phyloP scores from a whole-genome alignment of 345 rosid genomes.

The Isatis tinctoria region DNA sequence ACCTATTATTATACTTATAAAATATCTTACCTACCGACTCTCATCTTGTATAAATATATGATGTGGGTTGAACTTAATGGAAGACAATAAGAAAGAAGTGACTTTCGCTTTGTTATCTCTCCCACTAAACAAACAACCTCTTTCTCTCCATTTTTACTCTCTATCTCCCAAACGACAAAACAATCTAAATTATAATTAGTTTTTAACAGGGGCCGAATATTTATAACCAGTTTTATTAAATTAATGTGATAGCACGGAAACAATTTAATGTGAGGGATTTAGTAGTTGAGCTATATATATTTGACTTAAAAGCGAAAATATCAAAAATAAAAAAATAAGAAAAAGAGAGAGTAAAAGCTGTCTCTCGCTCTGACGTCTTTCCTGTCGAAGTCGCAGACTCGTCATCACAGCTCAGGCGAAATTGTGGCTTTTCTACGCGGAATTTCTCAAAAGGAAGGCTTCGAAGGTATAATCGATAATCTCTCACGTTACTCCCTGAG shows the following conservation, averaged over 20 bases:
- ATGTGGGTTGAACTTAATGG: too few species aligned
- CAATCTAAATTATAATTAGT: too few species aligned
- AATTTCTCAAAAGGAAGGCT: not conserved
- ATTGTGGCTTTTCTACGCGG: constrained; percentile 11
- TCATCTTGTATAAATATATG: too few species aligned
- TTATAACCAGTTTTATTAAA: not conserved
- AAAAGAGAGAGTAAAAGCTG: constrained; percentile 7
- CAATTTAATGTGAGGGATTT: not conserved
- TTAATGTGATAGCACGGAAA: not conserved
- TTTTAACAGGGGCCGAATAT: too few species aligned
- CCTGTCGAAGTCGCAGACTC: constrained; percentile 37
- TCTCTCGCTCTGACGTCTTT: constrained; percentile 30
- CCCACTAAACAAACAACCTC: too few species aligned
- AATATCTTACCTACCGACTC: too few species aligned
- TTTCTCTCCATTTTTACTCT: too few species aligned
- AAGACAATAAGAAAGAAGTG: too few species aligned
- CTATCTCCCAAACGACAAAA: too few species aligned
- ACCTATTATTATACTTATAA: too few species aligned
- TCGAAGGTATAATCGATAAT: constrained; percentile 1
- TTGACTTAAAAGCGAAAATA: constrained; percentile 7
- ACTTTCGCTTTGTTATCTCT: too few species aligned
- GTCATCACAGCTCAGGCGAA: constrained; percentile 33
- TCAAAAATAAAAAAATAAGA: not conserved
- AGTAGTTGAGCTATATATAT: constrained; percentile 22
- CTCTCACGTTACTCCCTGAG: constrained; percentile 21